Evolutionary conservation across 495 filamentous ascomycete species (phyloP).

Genomic region (Xylaria scruposa): DNA sequence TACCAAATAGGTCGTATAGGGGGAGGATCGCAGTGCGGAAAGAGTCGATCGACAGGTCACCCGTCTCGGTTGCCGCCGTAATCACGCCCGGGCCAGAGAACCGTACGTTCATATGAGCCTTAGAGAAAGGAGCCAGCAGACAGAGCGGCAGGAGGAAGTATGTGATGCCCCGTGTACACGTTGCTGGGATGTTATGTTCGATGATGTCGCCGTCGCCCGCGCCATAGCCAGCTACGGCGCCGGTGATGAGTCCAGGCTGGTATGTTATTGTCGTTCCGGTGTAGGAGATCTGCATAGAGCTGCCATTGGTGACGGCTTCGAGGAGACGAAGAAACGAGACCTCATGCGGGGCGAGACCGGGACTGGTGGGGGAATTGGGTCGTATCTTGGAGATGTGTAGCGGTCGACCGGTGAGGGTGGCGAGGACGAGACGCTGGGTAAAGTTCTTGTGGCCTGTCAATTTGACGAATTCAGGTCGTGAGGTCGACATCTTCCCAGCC

Average conservation of each 20-base stretch:
- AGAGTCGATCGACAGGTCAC: conserved; percentile 89
- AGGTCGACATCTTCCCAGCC: conserved; percentile 45
- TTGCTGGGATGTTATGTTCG: conserved; percentile 76
- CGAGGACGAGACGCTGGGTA: conserved; percentile 81
- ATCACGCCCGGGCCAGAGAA: conserved; percentile 94
- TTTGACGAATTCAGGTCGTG: conserved; percentile 57
- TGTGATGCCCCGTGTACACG: conserved; percentile 79
- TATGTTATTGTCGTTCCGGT: conserved; percentile 92
- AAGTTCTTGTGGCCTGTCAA: conserved; percentile 87
- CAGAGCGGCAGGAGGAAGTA: conserved; percentile 92
- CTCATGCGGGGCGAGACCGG: conserved; percentile 90
- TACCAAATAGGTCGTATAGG: conserved; percentile 87
- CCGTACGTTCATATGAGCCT: conserved; percentile 83
- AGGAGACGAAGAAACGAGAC: conserved; percentile 95
- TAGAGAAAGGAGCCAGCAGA: conserved; percentile 91
- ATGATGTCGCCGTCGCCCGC: conserved; percentile 73
- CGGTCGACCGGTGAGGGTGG: conserved; percentile 87
- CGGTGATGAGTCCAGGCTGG: conserved; percentile 89
- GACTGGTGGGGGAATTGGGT: conserved; percentile 77
- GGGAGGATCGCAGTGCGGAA: conserved; percentile 93
- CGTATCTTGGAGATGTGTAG: conserved; percentile 94
- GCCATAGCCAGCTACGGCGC: conserved; percentile 70
- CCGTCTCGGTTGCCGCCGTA: conserved; percentile 77
- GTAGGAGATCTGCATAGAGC: conserved; percentile 90
- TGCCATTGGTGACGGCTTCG: conserved; percentile 94